Evolutionary conservation across 306 rosid species (phyloP).

Genomic region (Erythrophleum fordii): DNA sequence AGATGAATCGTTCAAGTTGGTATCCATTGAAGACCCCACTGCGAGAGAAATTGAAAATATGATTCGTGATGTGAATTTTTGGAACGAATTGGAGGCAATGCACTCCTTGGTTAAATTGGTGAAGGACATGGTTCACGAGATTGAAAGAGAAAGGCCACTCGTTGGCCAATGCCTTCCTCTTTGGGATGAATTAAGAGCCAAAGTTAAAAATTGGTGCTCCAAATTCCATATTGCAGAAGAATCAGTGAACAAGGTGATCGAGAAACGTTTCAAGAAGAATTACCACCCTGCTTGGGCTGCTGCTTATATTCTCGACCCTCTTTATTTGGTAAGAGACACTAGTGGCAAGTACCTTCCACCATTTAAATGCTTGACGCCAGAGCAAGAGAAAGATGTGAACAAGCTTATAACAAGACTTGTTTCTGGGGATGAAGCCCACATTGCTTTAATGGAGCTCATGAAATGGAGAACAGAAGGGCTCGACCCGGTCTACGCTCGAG

Average conservation of each 20-base stretch:
- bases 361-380: slow-evolving; percentile 58
- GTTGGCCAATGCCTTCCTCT: slow-evolving; percentile 87
- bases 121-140: slow-evolving; percentile 72
- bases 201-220: slow-evolving; percentile 71
- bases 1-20: slow-evolving; percentile 63
- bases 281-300: slow-evolving; percentile 85
- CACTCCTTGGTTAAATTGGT: slow-evolving; percentile 67
- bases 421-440: slow-evolving; percentile 59
- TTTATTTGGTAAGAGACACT: slow-evolving; percentile 58
- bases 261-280: slow-evolving; percentile 63
- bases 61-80: slow-evolving; percentile 65
- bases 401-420: slow-evolving; percentile 66
- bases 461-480: slow-evolving; percentile 79
- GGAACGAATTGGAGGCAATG: slow-evolving; percentile 78
- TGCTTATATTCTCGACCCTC: slow-evolving; percentile 65
- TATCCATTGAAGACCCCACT: slow-evolving; percentile 64
- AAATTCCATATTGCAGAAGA: slow-evolving; percentile 59
- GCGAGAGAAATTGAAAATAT: slow-evolving; percentile 64
- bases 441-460: slow-evolving; percentile 74
- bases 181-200: slow-evolving; percentile 77
- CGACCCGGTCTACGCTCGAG: slow-evolving; percentile 65
- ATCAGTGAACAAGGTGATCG: slow-evolving; percentile 54
- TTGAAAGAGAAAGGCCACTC: slow-evolving; percentile 77
- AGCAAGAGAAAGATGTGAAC: slow-evolving; percentile 72
- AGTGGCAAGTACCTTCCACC: slow-evolving; percentile 76